Evolutionary conservation across 176 grass and related monocot species (phyloP), one percentile per base, ranked within the genome.

Genomic region (Musa schizocarpa): DNA sequence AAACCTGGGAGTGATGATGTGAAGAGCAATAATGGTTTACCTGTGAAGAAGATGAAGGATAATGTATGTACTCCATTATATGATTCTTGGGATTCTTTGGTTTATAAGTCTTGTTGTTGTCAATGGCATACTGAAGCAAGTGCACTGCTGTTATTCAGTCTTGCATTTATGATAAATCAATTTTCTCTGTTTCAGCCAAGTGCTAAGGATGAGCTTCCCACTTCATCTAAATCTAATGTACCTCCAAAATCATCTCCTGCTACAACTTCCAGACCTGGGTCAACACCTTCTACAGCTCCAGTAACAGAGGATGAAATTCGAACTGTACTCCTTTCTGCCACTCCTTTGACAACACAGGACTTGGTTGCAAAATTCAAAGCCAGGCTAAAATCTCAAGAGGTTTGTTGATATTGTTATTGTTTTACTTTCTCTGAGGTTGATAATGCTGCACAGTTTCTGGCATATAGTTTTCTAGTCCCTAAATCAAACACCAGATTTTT

Each of bases 241-340:
- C 16, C 84, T 77, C 56, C 68, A 1, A 98, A 91, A 76, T 29
- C 77, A 57, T 74, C 80, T 51, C 13, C 23, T 54, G 54, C 70
- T 19, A 53, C 69, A n/a, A 20, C 69, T 27, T 2, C 69, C 53
- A 71, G 49, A 54, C 22, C 55, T 80, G 78, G 78, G 54, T 13
- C 78, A 65, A 54, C 77, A 17, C n/a, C 71, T 12, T 80, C 76
- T 21, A 76, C 76, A 8, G 70, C 69, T 72, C 88, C 95, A 80
- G 90, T 98, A 23, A 93, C 95, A 51, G 84, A 98, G 88, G 90
- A 93, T 14, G 95, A 98, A 85, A 98, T 98, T 77, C 86, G 90
- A 72, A 86, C 78, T 80, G 90, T 91, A 85, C 85, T 97, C 82
- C 86, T 85, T 80, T 79, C 90, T n/a, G 80, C 80, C 21, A 80